Percentiles rank a stretch among this genome's conserved stretches.
Evolutionary conservation across 164 flowering plant genomes (phyloP).

Genomic region (Piper betle): DNA sequence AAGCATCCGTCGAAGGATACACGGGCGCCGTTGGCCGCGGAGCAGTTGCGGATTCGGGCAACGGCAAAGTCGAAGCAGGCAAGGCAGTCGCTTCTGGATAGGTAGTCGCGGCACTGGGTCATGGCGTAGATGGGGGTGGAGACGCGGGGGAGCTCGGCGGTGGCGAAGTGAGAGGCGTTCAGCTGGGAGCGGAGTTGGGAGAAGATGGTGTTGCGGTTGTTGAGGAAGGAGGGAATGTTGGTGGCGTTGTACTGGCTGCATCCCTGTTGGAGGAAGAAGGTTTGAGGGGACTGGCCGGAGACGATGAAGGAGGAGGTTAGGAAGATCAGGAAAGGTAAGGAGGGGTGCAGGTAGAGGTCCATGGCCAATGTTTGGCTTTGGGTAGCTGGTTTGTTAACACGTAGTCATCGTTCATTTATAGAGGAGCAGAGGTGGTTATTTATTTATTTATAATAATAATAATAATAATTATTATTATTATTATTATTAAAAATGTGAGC

Average conservation of each 20-base stretch:
- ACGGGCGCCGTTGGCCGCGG: constrained; percentile 35
- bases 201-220: constrained; percentile 9
- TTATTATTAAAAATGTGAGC: no score
- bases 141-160: constrained; percentile 14
- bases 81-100: constrained; percentile 17
- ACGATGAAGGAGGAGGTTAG: background rate
- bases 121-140: constrained; percentile 29
- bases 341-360: constrained; percentile 5
- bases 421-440: no score
- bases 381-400: no score
- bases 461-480: no score
- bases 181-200: constrained; percentile 7
- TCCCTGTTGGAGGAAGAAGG: constrained; percentile 7
- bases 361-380: no score
- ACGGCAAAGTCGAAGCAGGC: constrained; percentile 21
- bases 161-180: constrained; percentile 20
- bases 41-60: constrained; percentile 28
- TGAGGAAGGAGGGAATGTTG: constrained; percentile 4
- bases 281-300: constrained; percentile 15
- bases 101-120: constrained; percentile 36
- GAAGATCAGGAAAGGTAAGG: background rate
- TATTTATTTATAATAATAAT: no score
- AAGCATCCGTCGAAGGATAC: constrained; percentile 43
- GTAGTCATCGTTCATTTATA: no score
- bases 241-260: constrained; percentile 19